A percentile compares a stretch with the other conserved stretches of the same genome.
Conservation (phyloP, 2,329 filamentous ascomycete genomes). For the Penicillium griseofulvum region DNA sequence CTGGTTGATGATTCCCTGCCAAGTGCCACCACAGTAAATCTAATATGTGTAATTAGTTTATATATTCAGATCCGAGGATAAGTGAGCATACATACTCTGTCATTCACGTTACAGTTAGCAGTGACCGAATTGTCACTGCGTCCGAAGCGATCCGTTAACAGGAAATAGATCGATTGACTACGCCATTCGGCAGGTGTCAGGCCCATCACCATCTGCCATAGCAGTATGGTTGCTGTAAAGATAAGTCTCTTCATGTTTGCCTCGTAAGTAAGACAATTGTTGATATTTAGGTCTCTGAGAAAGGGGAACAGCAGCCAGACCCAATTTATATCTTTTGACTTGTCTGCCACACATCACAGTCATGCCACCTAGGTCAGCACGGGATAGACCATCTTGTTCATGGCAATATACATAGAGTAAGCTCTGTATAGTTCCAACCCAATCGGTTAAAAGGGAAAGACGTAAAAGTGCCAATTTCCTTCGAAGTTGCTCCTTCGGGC, state of each 20-base stretch:
- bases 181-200: conserved; percentile 40
- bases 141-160: conserved; percentile 47
- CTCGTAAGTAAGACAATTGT: too few relatives aligned
- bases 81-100: conserved; percentile 18
- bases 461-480: neutral
- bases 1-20: conserved; percentile 45
- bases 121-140: conserved; percentile 39
- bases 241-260: neutral
- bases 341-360: neutral
- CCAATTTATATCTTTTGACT: conserved; percentile 3
- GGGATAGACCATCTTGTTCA: neutral
- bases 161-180: conserved; percentile 46
- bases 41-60: conserved; percentile 43
- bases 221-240: neutral
- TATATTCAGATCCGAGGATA: neutral
- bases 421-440: neutral
- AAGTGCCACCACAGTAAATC: conserved; percentile 46
- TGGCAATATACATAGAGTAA: too few relatives aligned
- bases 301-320: neutral
- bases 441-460: neutral
- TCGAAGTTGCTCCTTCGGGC: neutral
- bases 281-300: neutral
- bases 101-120: conserved; percentile 29
- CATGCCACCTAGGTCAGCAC: neutral
- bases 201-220: conserved; percentile 20